Conservation (phyloP, 2,329 filamentous ascomycete species). For the Hymenoscyphus scutula region DNA sequence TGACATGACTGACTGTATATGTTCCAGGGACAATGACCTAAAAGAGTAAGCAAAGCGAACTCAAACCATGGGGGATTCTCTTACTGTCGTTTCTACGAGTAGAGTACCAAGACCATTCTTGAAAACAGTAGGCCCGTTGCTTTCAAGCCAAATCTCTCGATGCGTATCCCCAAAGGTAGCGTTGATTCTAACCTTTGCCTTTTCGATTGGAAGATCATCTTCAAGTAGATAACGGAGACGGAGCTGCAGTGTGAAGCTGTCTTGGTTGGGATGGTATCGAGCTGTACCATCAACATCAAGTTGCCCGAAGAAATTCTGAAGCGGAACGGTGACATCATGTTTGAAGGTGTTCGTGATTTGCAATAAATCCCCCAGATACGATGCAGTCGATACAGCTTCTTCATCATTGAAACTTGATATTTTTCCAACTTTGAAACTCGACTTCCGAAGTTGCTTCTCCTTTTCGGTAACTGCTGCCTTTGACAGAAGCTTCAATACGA, state of each 20-base stretch:
- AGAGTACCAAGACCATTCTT: conserved; percentile 47
- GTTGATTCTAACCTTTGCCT: conserved; percentile 61
- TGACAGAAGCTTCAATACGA: conserved; percentile 69
- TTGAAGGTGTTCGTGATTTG: conserved; percentile 40
- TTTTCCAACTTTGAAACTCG: conserved; percentile 20
- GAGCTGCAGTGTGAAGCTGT: conserved; percentile 72
- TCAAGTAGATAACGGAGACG: conserved; percentile 69
- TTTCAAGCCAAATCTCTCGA: conserved; percentile 66
- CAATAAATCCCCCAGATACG: conserved; percentile 35
- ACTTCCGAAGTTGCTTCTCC: conserved; percentile 45
- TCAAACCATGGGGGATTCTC: conserved; percentile 16
- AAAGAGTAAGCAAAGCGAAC: conserved; percentile 32
- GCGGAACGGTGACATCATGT: conserved; percentile 63
- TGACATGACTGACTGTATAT: conserved; percentile 72
- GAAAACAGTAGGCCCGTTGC: conserved; percentile 41
- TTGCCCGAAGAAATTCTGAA: conserved; percentile 72
- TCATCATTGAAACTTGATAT: conserved; percentile 18
- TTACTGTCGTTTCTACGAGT: conserved; percentile 45
- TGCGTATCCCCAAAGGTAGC: conserved; percentile 52
- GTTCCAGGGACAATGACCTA: conserved; percentile 67
- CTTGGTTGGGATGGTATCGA: conserved; percentile 65
- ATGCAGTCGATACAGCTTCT: conserved; percentile 23
- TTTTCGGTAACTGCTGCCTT: conserved; percentile 60
- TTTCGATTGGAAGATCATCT: conserved; percentile 65
- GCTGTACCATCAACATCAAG: conserved; percentile 67